Base-by-base conservation (phyloP, 2,329 filamentous ascomycete species). In the Thermochaetoides dissita region DNA sequence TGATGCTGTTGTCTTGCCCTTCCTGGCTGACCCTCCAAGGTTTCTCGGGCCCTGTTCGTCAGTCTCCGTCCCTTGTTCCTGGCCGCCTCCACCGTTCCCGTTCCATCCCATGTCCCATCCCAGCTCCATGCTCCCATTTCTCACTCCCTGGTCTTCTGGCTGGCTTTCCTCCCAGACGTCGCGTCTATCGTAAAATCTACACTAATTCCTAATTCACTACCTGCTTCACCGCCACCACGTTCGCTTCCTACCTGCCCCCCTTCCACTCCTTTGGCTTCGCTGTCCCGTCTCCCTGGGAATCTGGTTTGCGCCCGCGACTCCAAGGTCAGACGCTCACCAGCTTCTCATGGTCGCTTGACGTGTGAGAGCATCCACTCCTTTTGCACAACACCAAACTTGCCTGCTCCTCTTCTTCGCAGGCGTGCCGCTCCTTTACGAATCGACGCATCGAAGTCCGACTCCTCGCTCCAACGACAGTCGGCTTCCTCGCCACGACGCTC, bases 361-460 rank as follows among this genome's bases (percentile, higher is more conserved):
- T 51, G 45, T 45, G 51, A 51, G 49, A 48, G 43, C 36, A 44
- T 42, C 46, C 48, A 36, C 45, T 53, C 47, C 46, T 49, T 52
- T 46, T 28, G 6, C 17, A 34, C 32, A 34, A 9, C 36, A 29
- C 45, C 41, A 42, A 42, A 48, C 48, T 51, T 46, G 68, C 68
- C 68, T 71, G 69, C 67, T 65, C 69, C 17, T 24, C 17, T 24
- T 35, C 34, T 24, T 35, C 34, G 68, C 69, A 61, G 72, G 71
- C 69, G 62, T 64, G 67, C 63, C 74, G 67, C 63, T 75, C 71
- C 55, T 73, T 74, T 65, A 34, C 37, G 17, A 24, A 39, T 28
- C 39, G 30, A 10, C 36, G 34, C 42, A 24, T 24, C 17, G 17
- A 24, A 24, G 17, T 24, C 17, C 17, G 17, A 24, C 17, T 24